Base-by-base conservation (phyloP, 179 eudicot genomes). In the Carnegiea gigantea region DNA sequence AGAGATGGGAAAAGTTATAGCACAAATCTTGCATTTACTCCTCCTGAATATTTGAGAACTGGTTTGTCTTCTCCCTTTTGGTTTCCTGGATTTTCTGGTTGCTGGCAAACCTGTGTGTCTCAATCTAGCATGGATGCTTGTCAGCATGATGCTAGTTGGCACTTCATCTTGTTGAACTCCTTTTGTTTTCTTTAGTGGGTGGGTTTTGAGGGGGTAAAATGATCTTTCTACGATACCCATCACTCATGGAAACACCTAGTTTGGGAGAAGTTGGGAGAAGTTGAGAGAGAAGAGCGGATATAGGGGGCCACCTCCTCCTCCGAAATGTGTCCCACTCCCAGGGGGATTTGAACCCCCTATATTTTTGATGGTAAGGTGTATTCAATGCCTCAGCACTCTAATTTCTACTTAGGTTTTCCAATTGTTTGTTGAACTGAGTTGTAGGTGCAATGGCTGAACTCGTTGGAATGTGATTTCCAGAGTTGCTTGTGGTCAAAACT, bases 1-100 rank as follows among this genome's bases (percentile, higher is more conserved):
- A 76, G 90, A 72, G 91, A 90, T 76, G 93, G 90, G 15, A 90
- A 90, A 84, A 89, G 89, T 80, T 88, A 89, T 38, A 91, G 91
- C 73, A 91, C 92, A 33, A 91, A 91, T 73, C 86, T 89, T 44
- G 91, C 92, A 76, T 91, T 91, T 70, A 87, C 90, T 33, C 92
- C 91, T 78, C 93, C 92, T 0, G 91, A 91, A 76, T 91, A 86
- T 82, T 82, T 87, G 83, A 88, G 88, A 81, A 90, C 88, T 75
- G 93, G 93, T 90, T 82, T 80, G 72, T 84, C 15, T 78, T 30
- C 5, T 30, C 73, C 57, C 36, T 38, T 48, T 62, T 62, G 36
- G 18, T 57, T 76, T 36, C 68, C 73, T 82, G 62, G 17, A 20
- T 26, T 57, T 71, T 67, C 75, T 23, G 15, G 8, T 17, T 59